phyloP scores from a whole-genome alignment of 2,329 filamentous ascomycete genomes.

The Ceratocystis huliohia region DNA sequence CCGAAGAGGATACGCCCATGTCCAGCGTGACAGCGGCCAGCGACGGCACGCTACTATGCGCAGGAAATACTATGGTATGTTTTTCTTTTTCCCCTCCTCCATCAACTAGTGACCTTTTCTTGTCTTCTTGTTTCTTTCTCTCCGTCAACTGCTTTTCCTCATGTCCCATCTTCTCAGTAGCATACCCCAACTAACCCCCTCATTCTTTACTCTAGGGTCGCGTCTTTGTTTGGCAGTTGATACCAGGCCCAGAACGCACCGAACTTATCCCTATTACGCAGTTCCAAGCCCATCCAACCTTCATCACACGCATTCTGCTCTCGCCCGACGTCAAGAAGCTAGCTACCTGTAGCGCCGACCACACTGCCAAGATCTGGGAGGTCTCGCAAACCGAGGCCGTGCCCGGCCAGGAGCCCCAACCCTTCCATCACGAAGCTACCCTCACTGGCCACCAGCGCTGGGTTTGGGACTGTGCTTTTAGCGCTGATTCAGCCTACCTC shows the following conservation, averaged over 20 bases:
- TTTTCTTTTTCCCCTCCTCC: background rate
- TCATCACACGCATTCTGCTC: conserved; percentile 81
- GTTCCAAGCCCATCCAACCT: conserved; percentile 82
- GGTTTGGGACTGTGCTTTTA: conserved; percentile 97
- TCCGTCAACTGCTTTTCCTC: background rate
- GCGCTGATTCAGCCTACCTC: conserved; percentile 80
- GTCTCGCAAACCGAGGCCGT: conserved; percentile 55
- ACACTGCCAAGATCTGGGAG: conserved; percentile 92
- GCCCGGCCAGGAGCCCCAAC: conserved; percentile 35
- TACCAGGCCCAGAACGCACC: conserved; percentile 70
- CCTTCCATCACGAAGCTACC: conserved; percentile 72
- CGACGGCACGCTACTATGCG: conserved; percentile 83
- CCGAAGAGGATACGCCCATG: conserved; percentile 87
- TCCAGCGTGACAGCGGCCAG: conserved; percentile 92
- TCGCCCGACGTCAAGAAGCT: conserved; percentile 90
- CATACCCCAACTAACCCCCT: background rate
- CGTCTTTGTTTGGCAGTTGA: conserved; percentile 92
- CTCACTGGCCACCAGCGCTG: conserved; percentile 84
- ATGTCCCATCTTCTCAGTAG: background rate
- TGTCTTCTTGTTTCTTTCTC: background rate
- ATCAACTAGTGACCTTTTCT: too few species aligned
- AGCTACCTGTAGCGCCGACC: conserved; percentile 85
- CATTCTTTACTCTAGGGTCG: conserved; percentile 53
- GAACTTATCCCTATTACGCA: conserved; percentile 76
- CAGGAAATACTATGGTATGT: conserved; percentile 75